Evolutionary conservation across 176 grass and related monocot species (phyloP).

Genomic region (Coix lacrymajobi): DNA sequence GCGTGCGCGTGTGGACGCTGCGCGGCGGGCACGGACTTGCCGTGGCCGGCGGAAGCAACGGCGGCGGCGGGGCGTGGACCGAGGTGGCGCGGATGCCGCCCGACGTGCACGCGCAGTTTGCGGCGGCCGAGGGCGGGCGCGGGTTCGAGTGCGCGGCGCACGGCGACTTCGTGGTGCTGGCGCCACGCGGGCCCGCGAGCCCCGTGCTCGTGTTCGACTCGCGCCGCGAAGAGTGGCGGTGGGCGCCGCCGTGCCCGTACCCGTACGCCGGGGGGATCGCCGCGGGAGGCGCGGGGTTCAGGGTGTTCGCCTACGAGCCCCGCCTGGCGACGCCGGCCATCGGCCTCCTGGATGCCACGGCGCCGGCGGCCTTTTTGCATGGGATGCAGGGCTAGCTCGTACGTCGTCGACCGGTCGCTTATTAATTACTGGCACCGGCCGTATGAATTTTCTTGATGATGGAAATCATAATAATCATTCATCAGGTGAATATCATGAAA

Average conservation of each 20-base stretch:
- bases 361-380: constrained; percentile 39
- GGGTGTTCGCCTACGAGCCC: constrained; percentile 69
- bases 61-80: constrained; percentile 36
- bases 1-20: constrained; percentile 82
- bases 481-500: background rate
- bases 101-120: constrained; percentile 65
- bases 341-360: constrained; percentile 65
- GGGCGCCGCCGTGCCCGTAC: constrained; percentile 70
- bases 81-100: constrained; percentile 79
- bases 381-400: constrained; percentile 43
- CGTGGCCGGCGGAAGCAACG: background rate
- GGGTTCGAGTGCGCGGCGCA: constrained; percentile 84
- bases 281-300: constrained; percentile 30
- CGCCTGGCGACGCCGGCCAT: constrained; percentile 89
- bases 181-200: constrained; percentile 3
- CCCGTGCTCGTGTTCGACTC: constrained; percentile 77
- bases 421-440: background rate
- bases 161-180: constrained; percentile 60
- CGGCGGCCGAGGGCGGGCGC: constrained; percentile 34
- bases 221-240: constrained; percentile 62
- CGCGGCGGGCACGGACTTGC: background rate
- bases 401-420: background rate
- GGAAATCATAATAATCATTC: too few species aligned
- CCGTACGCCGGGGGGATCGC: constrained; percentile 17
- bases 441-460: background rate